A percentile compares a stretch with the other conserved stretches of the same genome.
phyloP scores from a whole-genome alignment of 345 rosid genomes.

The Bruguiera gymnorhiza region DNA sequence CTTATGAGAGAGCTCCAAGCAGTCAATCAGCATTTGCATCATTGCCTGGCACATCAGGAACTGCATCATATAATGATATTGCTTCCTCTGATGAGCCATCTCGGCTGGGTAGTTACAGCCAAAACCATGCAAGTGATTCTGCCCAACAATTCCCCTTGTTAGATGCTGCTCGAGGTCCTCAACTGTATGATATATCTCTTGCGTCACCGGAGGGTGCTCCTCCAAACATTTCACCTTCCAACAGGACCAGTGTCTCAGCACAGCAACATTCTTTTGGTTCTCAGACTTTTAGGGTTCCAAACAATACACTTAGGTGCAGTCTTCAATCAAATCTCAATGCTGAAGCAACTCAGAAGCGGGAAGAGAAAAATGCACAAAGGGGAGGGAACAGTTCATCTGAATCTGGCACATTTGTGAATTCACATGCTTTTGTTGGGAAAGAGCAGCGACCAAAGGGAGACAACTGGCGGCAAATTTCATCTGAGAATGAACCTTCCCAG shows the following conservation, averaged over 20 bases:
- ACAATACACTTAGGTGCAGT: constrained; percentile 32
- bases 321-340: constrained; percentile 34
- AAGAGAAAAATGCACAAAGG: constrained; percentile 35
- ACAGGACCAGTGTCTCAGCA: constrained; percentile 38
- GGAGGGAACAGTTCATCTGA: constrained; percentile 34
- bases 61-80: constrained; percentile 20
- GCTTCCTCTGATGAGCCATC: constrained; percentile 40
- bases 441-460: constrained; percentile 41
- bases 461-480: constrained; percentile 21
- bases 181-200: constrained; percentile 32
- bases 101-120: constrained; percentile 24
- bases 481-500: constrained; percentile 24
- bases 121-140: constrained; percentile 33
- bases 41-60: constrained; percentile 21
- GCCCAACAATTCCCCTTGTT: constrained; percentile 44
- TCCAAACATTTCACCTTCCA: constrained; percentile 36
- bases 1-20: constrained; percentile 42
- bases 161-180: constrained; percentile 45
- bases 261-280: constrained; percentile 39
- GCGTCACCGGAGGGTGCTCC: constrained; percentile 34
- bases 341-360: constrained; percentile 40
- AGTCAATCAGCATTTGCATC: constrained; percentile 37
- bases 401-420: constrained; percentile 34
- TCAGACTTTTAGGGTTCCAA: constrained; percentile 32
- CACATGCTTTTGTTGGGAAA: constrained; percentile 32